Evolutionary conservation across 805 yeast species (phyloP), one percentile per base, ranked within the genome.

Genomic region (Candida incommunis): DNA sequence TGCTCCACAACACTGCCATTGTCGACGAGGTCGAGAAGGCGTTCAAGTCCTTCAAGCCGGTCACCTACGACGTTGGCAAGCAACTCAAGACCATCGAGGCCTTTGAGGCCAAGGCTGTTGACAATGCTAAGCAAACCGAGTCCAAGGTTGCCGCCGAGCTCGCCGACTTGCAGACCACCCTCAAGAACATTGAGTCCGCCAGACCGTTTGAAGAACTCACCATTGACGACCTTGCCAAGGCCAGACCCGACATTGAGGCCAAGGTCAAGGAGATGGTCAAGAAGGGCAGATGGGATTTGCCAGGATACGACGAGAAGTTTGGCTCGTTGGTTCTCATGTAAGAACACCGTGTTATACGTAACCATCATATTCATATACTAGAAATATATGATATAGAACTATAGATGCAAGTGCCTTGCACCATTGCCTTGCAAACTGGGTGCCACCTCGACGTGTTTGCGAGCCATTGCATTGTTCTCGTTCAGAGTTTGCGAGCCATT

Each of bases 141-240:
- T 68, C 78, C 52, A 78, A 88, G 57, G 97, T 92, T 51, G 70
- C 78, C 53, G 78, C 80, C 57, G 97, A 92, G 73, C 75, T 92
- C 60, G 70, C 74, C 54, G 87, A 86, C 58, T 78, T 92, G 64
- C 78, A 83, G 66, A 79, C 76, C 69, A 90, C 98, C 50, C 75
- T 92, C 64, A 76, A 78, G 65, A 90, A 92, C 75, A 92, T 92
- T 65, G 94, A 92, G 73, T 69, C 82, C 54, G 96, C 98, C 50
- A 85, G 97, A 75, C 95, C 98, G 59, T 88, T 92, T 62, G 96
- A 86, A 65, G 88, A 92, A 71, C 80, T 92, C 66, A 90, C 96
- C 46, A 88, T 90, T 51, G 96, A 86, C 52, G 98, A 92, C 58
- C 83, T 92, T 55, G 81, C 81, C 60, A 78, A 78, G 74, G 97